These are phyloP conservation scores for Crithidia brevicula DNA, from an alignment of 208 protist species.

Conservation along the genomic window DNA sequence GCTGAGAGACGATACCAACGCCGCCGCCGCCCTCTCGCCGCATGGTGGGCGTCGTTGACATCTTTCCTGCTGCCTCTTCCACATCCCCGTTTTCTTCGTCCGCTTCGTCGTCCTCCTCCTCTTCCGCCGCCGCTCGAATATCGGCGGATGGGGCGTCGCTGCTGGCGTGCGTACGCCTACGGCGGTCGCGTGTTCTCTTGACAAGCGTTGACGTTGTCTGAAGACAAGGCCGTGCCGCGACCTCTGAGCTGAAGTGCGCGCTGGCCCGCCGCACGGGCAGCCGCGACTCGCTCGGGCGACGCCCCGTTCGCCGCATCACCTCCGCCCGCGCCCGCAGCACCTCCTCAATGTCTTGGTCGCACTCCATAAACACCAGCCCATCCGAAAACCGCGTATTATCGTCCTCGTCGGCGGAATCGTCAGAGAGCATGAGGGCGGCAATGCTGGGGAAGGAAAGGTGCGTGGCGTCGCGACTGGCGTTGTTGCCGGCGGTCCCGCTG, in stretches of 20 bases:
- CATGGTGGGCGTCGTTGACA: background rate
- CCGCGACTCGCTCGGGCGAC: conserved; percentile 3
- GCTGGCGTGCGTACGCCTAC: background rate
- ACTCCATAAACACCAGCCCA: background rate
- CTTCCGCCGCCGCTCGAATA: background rate
- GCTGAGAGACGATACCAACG: background rate
- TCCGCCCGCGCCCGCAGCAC: conserved; percentile 5
- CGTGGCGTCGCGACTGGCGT: background rate
- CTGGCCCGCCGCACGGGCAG: conserved; percentile 5
- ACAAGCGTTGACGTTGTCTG: conserved; percentile 17
- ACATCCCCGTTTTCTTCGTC: background rate
- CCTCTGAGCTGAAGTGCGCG: background rate
- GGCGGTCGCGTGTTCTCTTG: background rate
- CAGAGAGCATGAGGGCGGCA: conserved; percentile 1
- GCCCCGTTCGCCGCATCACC: conserved; percentile 12
- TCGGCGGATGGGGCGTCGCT: background rate
- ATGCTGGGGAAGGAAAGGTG: conserved; percentile 13
- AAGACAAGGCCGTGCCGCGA: conserved; percentile 3
- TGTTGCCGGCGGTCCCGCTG: background rate
- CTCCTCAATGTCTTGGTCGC: conserved; percentile 11
- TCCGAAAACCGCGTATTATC: background rate
- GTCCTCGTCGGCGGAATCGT: conserved; percentile 3
- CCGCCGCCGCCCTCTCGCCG: background rate
- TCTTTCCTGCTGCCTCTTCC: too few species aligned
- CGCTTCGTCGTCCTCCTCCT: background rate